phyloP scores from a whole-genome alignment of 2,329 filamentous ascomycete species.

The Phaeophleospora eucalypticola region DNA sequence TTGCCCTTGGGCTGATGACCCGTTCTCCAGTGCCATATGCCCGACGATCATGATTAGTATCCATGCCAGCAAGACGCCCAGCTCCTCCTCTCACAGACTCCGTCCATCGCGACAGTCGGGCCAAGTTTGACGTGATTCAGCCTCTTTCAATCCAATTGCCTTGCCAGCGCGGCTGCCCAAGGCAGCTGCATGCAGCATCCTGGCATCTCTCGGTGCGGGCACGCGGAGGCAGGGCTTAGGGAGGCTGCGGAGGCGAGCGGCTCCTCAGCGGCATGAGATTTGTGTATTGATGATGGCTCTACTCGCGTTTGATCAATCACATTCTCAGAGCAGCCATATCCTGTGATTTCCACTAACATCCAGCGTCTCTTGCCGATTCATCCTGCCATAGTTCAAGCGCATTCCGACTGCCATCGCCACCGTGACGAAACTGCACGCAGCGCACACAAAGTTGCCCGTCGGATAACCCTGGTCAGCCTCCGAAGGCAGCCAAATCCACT shows the following conservation, averaged over 20 bases:
- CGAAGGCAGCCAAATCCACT: constrained; percentile 38
- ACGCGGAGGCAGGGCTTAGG: too few species aligned
- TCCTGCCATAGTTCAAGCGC: constrained; percentile 29
- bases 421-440: constrained; percentile 35
- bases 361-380: constrained; percentile 22
- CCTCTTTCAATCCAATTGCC: not conserved
- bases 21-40: too few species aligned
- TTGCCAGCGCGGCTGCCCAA: too few species aligned
- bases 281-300: too few species aligned
- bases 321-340: constrained; percentile 22
- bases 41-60: too few species aligned
- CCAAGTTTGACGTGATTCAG: not conserved
- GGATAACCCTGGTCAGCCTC: constrained; percentile 34
- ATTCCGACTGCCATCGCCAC: constrained; percentile 25
- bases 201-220: too few species aligned
- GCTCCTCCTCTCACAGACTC: not conserved
- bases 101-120: not conserved
- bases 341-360: constrained; percentile 26
- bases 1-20: too few species aligned
- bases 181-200: too few species aligned
- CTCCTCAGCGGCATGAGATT: too few species aligned
- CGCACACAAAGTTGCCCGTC: constrained; percentile 40
- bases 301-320: too few species aligned
- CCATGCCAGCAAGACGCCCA: not conserved
- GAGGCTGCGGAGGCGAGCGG: too few species aligned